Base-by-base conservation (phyloP, 1,139 yeast genomes). In the Pneumocystis murina region DNA sequence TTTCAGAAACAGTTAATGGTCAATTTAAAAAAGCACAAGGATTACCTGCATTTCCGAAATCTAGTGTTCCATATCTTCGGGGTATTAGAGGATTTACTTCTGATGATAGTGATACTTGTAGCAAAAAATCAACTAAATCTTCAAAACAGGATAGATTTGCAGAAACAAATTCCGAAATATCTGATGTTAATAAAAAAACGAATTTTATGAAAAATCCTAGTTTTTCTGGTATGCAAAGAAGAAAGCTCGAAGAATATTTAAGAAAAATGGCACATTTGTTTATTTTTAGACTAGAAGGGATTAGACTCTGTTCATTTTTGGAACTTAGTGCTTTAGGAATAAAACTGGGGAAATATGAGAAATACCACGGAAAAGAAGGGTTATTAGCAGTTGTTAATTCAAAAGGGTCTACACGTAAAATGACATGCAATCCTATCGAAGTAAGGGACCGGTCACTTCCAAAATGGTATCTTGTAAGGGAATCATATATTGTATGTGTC, bases 311-410 rank as follows among this genome's bases (percentile, higher is more conserved):
- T 70, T 90, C 86, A 67, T 92, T 92, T 72, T 83, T 92, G 68
- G 98, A 92, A 71, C 76, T 92, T 24, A 89, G 97, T 0, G 95
- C 96, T 1, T 82, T 92, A 69, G 88, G 95, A 12, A 83, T 95
- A 30, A 77, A 91, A 61, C 77, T 92, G 60, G 86, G 94, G 64
- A 86, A 89, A 68, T 97, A 92, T 72, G 82, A 83, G 33, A 87
- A 90, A 0, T 86, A 79, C 70, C 84, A 82, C 65, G 96, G 98
- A 1, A 92, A 91, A 70, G 97, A 92, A 74, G 98, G 98, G 3
- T 82, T 83, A 63, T 75, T 92, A 64, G 83, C 87, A 66, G 81
- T 90, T 60, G 83, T 91, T 28, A 86, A 96, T 0, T 82, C 90
- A 0, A 92, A 97, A 0, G 83, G 83, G 67, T 80, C 90, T 0